Base-by-base conservation (phyloP, 1,139 yeast genomes). In the Candida anutae region DNA sequence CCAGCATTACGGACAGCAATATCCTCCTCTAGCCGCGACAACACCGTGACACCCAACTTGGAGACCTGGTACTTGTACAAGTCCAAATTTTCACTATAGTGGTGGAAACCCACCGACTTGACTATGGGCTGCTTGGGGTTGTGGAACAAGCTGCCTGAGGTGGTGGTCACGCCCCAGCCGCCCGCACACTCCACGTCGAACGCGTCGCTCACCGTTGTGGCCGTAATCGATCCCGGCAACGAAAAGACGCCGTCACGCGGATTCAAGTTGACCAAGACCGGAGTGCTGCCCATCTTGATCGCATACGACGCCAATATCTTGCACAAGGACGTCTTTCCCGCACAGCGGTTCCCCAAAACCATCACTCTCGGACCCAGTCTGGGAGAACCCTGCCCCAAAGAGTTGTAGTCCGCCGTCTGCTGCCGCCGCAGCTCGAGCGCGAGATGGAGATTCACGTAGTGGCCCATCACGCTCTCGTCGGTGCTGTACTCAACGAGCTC, bases 111-210 rank as follows among this genome's bases (percentile, higher is more conserved):
- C 52, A 67, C 85, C 44, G 71, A 77, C 45, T 82, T 80, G 6
- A 83, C 93, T 16, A 82, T 52, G 1, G 97, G 97, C 48, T 84
- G 94, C 48, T 85, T 84, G 11, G 90, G 85, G 50, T 84, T 94
- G 33, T 83, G 71, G 28, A 67, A 56, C 2, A 93, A 73, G 1
- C 93, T 83, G 15, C 97, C 97, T n/a, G 88, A 81, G 0, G 94
- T 81, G 27, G 82, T 73, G 6, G 90, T 69, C 28, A 80, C 77
- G 6, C 97, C 97, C 74, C 90, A 81, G 2, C 85, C 84, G 23
- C 62, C 61, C 10, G 63, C 56, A 26, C 79, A 68, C 44, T 85
- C 94, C 17, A 84, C 72, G 46, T 90, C 95, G 24, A 87, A 62
- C 25, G 77, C 59, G 43, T 84, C 95, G 24, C 88, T 77, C 4